These are phyloP conservation scores for Reticulascus tulasneorum DNA, from an alignment of 2,329 filamentous ascomycete genomes.

Conservation along the genomic window DNA sequence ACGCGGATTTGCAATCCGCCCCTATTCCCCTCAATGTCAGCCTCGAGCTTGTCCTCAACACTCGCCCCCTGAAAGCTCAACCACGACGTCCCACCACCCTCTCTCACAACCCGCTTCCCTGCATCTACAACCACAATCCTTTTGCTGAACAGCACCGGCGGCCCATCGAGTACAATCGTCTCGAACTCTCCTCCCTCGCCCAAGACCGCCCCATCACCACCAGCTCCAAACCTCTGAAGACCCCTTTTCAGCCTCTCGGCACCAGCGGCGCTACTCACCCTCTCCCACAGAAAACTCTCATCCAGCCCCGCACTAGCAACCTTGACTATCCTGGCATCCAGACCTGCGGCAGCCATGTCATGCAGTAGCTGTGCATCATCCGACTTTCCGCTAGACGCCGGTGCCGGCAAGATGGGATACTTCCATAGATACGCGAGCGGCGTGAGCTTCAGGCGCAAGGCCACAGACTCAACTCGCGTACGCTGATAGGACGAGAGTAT, in stretches of 20 bases:
- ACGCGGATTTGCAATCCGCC: slow-evolving; percentile 37
- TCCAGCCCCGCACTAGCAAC: slow-evolving; percentile 88
- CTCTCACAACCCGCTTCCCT: slow-evolving; percentile 50
- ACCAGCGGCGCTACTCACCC: slow-evolving; percentile 60
- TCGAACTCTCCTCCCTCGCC: slow-evolving; percentile 97
- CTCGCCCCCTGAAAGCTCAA: slow-evolving; percentile 57
- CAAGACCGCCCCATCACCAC: slow-evolving; percentile 67
- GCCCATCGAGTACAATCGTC: slow-evolving; percentile 83
- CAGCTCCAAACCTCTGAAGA: slow-evolving; percentile 64
- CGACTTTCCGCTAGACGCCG: slow-evolving; percentile 17
- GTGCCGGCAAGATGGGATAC: slow-evolving; percentile 67
- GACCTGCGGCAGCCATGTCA: slow-evolving; percentile 74
- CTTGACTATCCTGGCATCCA: slow-evolving; percentile 92
- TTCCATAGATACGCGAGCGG: slow-evolving; percentile 92
- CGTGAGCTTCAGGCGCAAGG: slow-evolving; percentile 73
- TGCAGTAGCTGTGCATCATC: slow-evolving; percentile 60
- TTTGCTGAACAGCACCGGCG: slow-evolving; percentile 65
- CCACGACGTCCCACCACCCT: slow-evolving; percentile 76
- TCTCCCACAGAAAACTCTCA: slow-evolving; percentile 73
- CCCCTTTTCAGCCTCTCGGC: slow-evolving; percentile 45
- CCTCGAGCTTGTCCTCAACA: slow-evolving; percentile 39
- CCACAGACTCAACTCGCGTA: slow-evolving; percentile 90
- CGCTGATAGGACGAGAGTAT: slow-evolving; percentile 95
- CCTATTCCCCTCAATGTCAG: slow-evolving; percentile 8
- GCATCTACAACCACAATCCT: slow-evolving; percentile 59